Evolutionary conservation across 306 rosid species (phyloP), one percentile per base, ranked within the genome.

Genomic region (Corylus americana): DNA sequence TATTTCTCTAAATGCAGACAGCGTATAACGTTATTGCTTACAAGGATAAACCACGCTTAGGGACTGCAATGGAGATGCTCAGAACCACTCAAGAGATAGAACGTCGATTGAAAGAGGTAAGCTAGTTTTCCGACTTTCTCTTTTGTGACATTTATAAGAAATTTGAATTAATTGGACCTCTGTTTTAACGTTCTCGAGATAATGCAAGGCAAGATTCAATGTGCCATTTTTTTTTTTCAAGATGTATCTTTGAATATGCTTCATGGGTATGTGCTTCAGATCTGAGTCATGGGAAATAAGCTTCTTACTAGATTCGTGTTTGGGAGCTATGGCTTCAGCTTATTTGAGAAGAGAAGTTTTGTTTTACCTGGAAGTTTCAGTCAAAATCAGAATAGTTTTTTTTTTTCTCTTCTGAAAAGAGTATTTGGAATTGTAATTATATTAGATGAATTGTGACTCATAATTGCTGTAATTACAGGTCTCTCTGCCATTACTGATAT

Each of bases 11-110:
- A 73, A 48, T 70, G 73, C 92, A 94, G 97, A 63, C 97, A 3
- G 84, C 86, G 3, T 95, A 90, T 77, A 95, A 93, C 79, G 90
- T 93, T 57, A 69, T 95, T 76, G 92, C 89, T 57, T 93, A 95
- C 90, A 89, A 86, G 87, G 94, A 90, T 83, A 95, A 86, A 74
- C 99, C 98, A 0, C 99, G 99, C 31, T 83, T 95, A 80, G 61
- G 70, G 79, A 95, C 88, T 69, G 98, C 96, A 0, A 64, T 93
- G 53, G 97, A 91, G 84, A 73, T 95, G 91, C 91, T 95, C 55
- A 90, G 48, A 81, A 90, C 91, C 70, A 93, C 97, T 7, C 82
- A 93, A 86, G 99, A 93, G 80, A 90, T 95, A 77, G 99, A 86
- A 76, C 85, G 66, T 59, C 86, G 86, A 51, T 63, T 91, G 87